These are phyloP conservation scores for Phytophthora palmivora DNA, from an alignment of 352 stramenopile species.

Conservation along the genomic window DNA sequence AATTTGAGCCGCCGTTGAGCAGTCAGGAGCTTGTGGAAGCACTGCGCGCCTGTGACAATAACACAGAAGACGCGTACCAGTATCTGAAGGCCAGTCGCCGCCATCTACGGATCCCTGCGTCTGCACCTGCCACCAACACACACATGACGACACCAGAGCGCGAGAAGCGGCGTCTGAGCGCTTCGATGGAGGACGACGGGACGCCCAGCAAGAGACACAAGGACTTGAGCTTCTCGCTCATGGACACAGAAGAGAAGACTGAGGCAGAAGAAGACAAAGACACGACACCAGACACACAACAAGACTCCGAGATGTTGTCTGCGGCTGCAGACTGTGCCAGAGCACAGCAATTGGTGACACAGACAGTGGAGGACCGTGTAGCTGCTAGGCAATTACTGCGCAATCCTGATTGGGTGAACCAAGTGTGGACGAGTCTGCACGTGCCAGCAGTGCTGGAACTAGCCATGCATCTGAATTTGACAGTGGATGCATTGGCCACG, in stretches of 20 bases:
- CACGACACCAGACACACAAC: slow-evolving; percentile 14
- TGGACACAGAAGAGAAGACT: slow-evolving; percentile 16
- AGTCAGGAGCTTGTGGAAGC: slow-evolving; percentile 57
- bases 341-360: slow-evolving; percentile 32
- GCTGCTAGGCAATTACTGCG: slow-evolving; percentile 19
- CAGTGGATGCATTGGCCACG: slow-evolving; percentile 42
- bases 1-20: slow-evolving; percentile 58
- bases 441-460: slow-evolving; percentile 42
- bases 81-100: slow-evolving; percentile 53
- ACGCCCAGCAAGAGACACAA: slow-evolving; percentile 41
- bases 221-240: slow-evolving; percentile 17
- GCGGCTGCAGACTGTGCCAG: slow-evolving; percentile 3
- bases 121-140: slow-evolving; percentile 3
- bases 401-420: slow-evolving; percentile 37
- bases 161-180: slow-evolving; percentile 41
- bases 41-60: slow-evolving; percentile 51
- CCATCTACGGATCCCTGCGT: slow-evolving; percentile 18
- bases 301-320: slow-evolving; percentile 1
- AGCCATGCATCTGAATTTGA: slow-evolving; percentile 45
- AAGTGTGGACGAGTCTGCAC: slow-evolving; percentile 41
- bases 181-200: slow-evolving; percentile 20
- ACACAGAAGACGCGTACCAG: slow-evolving; percentile 54
- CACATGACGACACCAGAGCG: slow-evolving; percentile 22
- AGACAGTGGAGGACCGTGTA: slow-evolving; percentile 41
- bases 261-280: slow-evolving; percentile 18